Percentiles rank a stretch among this genome's conserved stretches.
Evolutionary conservation across 352 stramenopile genomes (phyloP).

Genomic region (Phytophthora citrophthora): DNA sequence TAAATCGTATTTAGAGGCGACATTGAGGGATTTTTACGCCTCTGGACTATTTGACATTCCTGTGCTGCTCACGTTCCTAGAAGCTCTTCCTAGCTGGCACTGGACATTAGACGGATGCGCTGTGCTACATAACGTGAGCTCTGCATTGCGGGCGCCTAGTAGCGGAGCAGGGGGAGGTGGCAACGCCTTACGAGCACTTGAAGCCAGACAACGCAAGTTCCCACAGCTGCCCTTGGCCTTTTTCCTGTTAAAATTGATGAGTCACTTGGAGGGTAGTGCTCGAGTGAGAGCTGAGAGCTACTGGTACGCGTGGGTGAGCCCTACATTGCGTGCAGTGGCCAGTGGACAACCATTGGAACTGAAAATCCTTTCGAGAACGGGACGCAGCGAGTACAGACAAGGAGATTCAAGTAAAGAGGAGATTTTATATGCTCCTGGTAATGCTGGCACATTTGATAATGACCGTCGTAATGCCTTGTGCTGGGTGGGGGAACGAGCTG

Average conservation of each 20-base stretch:
- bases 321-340: conserved; percentile 54
- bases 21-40: conserved; percentile 72
- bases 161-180: conserved; percentile 29
- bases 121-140: conserved; percentile 68
- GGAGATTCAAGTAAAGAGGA: conserved; percentile 43
- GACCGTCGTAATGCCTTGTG: conserved; percentile 57
- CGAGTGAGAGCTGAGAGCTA: conserved; percentile 63
- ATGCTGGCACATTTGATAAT: conserved; percentile 53
- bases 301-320: conserved; percentile 71
- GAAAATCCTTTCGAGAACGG: conserved; percentile 40
- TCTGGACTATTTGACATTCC: conserved; percentile 67
- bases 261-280: conserved; percentile 62
- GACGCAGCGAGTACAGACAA: conserved; percentile 27
- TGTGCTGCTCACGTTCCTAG: conserved; percentile 73
- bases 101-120: conserved; percentile 75
- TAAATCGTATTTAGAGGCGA: conserved; percentile 51
- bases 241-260: conserved; percentile 72
- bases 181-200: conserved; percentile 35
- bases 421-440: conserved; percentile 51
- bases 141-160: conserved; percentile 43
- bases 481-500: conserved; percentile 38
- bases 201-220: conserved; percentile 49
- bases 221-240: conserved; percentile 68
- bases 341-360: conserved; percentile 52
- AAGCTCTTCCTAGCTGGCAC: conserved; percentile 68